Percentiles rank a stretch among this genome's conserved stretches.
Evolutionary conservation across 306 rosid genomes (phyloP).

Genomic region (Calophaca sinica): DNA sequence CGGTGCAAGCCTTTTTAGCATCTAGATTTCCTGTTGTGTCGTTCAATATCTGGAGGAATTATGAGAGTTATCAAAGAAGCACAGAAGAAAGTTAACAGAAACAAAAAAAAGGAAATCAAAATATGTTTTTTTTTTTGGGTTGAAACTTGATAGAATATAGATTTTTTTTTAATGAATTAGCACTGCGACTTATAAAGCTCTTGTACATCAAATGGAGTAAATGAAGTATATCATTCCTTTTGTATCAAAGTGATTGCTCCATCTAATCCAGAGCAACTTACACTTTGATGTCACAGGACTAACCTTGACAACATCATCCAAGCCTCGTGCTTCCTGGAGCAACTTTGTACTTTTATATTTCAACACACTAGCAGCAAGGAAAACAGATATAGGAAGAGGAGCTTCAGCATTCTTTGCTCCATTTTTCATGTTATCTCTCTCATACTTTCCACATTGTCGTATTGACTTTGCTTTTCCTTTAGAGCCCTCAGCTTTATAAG

Average conservation of each 20-base stretch:
- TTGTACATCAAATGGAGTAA: slow-evolving; percentile 13
- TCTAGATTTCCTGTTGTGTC: slow-evolving; percentile 92
- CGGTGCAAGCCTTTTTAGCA: slow-evolving; percentile 95
- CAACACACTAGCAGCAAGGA: slow-evolving; percentile 96
- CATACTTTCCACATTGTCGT: slow-evolving; percentile 87
- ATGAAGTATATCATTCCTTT: not conserved
- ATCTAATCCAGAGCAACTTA: slow-evolving; percentile 34
- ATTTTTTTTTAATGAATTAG: not conserved
- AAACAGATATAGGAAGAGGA: slow-evolving; percentile 91
- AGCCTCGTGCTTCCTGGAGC: slow-evolving; percentile 86
- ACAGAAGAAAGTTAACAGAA: not conserved
- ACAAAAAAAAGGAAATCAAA: not conserved
- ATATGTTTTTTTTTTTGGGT: not conserved
- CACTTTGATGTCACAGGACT: slow-evolving; percentile 35
- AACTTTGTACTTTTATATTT: slow-evolving; percentile 90
- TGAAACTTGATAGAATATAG: not conserved
- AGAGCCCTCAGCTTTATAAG: slow-evolving; percentile 57
- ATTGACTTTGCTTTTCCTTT: slow-evolving; percentile 76
- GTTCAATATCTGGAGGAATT: slow-evolving; percentile 78
- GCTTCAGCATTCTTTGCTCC: slow-evolving; percentile 69
- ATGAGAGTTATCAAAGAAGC: not conserved
- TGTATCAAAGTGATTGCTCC: not conserved
- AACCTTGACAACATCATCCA: slow-evolving; percentile 98
- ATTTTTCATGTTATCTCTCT: slow-evolving; percentile 78
- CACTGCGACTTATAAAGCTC: not conserved